Evolutionary conservation across 768 basidiomycete genomes (phyloP).

Genomic region (Chalciporus pseudorubinellus): DNA sequence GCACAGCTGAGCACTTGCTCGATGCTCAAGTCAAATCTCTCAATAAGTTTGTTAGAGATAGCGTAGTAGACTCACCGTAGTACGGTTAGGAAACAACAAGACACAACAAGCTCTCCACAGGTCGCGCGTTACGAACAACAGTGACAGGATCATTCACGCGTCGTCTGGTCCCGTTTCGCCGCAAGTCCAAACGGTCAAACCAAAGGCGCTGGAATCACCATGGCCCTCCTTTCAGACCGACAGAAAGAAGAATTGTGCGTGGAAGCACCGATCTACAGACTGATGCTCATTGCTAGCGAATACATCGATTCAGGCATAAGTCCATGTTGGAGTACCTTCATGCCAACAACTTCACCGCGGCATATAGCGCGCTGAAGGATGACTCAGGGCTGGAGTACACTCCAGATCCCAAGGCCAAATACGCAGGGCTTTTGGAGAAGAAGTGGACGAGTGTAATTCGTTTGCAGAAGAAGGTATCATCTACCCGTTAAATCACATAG

Average conservation of each 20-base stretch:
- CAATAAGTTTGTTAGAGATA: too few relatives aligned
- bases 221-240: conserved; percentile 46
- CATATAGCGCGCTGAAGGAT: conserved; percentile 57
- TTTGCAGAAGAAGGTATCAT: conserved; percentile 85
- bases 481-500: conserved; percentile 7
- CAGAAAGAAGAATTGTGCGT: conserved; percentile 49
- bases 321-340: conserved; percentile 79
- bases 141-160: conserved; percentile 17
- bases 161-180: conserved; percentile 5
- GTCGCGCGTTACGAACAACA: conserved; percentile 10
- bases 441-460: conserved; percentile 98
- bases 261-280: conserved; percentile 2
- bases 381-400: conserved; percentile 60
- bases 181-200: conserved; percentile 5
- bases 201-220: conserved; percentile 16
- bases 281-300: conserved; percentile 11
- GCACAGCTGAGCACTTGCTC: neutral
- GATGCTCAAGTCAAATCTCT: too few relatives aligned
- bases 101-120: conserved; percentile 30
- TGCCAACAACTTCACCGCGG: conserved; percentile 59
- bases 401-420: conserved; percentile 85
- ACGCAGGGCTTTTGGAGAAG: conserved; percentile 88
- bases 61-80: neutral
- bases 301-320: conserved; percentile 56
- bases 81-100: conserved; percentile 25